These are phyloP conservation scores for Wickerhamomyces rabaulensis DNA, from an alignment of 805 yeast genomes.

Conservation along the genomic window DNA sequence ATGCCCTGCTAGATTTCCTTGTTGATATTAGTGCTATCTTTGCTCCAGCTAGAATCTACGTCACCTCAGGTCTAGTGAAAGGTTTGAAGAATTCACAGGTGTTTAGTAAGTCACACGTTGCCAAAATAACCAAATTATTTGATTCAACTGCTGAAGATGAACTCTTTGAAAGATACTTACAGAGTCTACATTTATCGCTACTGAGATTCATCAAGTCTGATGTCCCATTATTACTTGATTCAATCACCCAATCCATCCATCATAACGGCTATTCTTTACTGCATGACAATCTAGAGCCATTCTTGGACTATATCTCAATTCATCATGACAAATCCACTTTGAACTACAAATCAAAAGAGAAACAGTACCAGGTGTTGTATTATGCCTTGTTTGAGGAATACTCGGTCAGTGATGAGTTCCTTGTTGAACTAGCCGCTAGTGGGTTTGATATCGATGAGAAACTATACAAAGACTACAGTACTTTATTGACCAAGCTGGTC, in stretches of 20 bases:
- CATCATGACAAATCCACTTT: slow-evolving; percentile 11
- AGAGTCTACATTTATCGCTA: slow-evolving; percentile 45
- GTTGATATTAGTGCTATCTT: slow-evolving; percentile 45
- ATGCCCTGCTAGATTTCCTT: slow-evolving; percentile 38
- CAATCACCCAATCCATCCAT: slow-evolving; percentile 18
- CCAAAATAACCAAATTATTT: slow-evolving; percentile 30
- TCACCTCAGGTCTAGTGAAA: slow-evolving; percentile 49
- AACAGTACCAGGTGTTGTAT: slow-evolving; percentile 22
- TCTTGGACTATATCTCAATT: slow-evolving; percentile 31
- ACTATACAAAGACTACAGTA: slow-evolving; percentile 14
- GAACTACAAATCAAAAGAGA: slow-evolving; percentile 2
- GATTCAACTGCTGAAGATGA: slow-evolving; percentile 42
- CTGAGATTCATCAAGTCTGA: slow-evolving; percentile 34
- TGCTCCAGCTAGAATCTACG: slow-evolving; percentile 66
- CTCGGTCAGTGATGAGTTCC: slow-evolving; percentile 13
- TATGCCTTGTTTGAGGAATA: slow-evolving; percentile 20
- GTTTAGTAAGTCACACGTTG: slow-evolving; percentile 24
- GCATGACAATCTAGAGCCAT: slow-evolving; percentile 32
- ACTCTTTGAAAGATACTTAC: slow-evolving; percentile 44
- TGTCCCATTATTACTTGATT: slow-evolving; percentile 15
- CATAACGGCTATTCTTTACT: slow-evolving; percentile 29
- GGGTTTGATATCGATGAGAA: slow-evolving; percentile 8
- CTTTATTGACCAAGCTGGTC: slow-evolving; percentile 24
- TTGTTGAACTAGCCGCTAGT: slow-evolving; percentile 25
- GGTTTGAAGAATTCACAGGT: slow-evolving; percentile 36